phyloP scores from a whole-genome alignment of 2,329 filamentous ascomycete species.

The Gaeumannomyces sp. region DNA sequence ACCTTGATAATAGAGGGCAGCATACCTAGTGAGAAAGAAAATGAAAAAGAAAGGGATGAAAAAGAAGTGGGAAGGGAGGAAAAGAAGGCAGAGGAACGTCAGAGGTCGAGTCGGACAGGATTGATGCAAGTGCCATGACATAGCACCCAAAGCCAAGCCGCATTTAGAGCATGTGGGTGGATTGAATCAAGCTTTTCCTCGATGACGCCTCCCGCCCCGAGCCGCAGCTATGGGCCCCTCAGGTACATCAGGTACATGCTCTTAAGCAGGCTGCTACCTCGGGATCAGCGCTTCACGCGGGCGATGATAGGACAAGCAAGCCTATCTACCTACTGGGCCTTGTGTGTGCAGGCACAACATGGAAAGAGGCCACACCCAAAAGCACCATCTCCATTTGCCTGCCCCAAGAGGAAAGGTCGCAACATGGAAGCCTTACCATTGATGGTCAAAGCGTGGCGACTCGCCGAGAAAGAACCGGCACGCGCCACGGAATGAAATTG shows the following conservation, averaged over 20 bases:
- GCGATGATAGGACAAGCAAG: too few species aligned
- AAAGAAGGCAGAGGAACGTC: not conserved
- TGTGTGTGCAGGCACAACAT: too few species aligned
- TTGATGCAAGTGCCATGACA: not conserved
- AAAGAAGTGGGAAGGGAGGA: too few species aligned
- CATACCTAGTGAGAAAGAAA: too few species aligned
- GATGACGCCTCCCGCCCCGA: not conserved
- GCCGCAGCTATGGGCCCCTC: not conserved
- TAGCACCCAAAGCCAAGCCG: not conserved
- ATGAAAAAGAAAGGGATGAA: not conserved
- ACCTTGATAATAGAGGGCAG: too few species aligned
- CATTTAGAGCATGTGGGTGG: not conserved
- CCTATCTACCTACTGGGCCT: too few species aligned
- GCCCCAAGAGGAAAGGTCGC: not conserved
- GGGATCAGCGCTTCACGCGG: not conserved
- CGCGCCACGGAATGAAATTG: too few species aligned
- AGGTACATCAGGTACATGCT: not conserved
- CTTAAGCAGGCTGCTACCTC: too few species aligned
- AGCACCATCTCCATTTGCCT: not conserved
- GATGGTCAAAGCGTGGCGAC: not conserved
- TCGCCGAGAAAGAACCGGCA: not conserved
- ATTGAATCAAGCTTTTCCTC: not conserved
- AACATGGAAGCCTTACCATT: too few species aligned
- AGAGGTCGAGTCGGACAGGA: too few species aligned
- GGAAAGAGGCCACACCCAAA: too few species aligned